These are phyloP conservation scores for Hypericum perforatum DNA, from an alignment of 345 rosid species.

Conservation along the genomic window DNA sequence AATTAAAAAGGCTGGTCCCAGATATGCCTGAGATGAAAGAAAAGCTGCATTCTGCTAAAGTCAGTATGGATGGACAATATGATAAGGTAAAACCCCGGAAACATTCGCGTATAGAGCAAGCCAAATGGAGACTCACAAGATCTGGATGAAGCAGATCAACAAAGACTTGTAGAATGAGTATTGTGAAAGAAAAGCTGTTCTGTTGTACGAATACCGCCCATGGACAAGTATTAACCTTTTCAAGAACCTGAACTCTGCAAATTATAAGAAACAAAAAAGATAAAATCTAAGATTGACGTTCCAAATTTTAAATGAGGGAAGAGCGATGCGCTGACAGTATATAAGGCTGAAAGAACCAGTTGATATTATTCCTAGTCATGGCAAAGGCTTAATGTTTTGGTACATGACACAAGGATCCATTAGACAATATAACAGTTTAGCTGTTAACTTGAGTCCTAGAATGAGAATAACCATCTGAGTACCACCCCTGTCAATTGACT, in stretches of 20 bases:
- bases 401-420: no score
- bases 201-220: constrained; percentile 94
- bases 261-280: constrained; percentile 10
- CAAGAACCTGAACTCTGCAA: constrained; percentile 84
- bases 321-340: not conserved
- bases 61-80: constrained; percentile 28
- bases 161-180: constrained; percentile 94
- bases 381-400: no score
- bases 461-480: no score
- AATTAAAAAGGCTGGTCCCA: constrained; percentile 96
- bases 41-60: constrained; percentile 47
- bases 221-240: constrained; percentile 90
- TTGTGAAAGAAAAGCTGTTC: constrained; percentile 92
- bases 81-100: constrained; percentile 3
- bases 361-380: no score
- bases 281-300: not conserved
- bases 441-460: no score
- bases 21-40: constrained; percentile 99
- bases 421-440: no score
- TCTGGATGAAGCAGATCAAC: constrained; percentile 91
- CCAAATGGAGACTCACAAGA: constrained; percentile 57
- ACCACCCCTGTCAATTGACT: constrained; percentile 7
- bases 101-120: not conserved
- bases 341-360: not conserved
- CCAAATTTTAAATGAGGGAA: not conserved